Evolutionary conservation across 1,284 basidiomycete genomes (phyloP), one percentile per base, ranked within the genome.

Genomic region (Ceraceosorus bombacis): DNA sequence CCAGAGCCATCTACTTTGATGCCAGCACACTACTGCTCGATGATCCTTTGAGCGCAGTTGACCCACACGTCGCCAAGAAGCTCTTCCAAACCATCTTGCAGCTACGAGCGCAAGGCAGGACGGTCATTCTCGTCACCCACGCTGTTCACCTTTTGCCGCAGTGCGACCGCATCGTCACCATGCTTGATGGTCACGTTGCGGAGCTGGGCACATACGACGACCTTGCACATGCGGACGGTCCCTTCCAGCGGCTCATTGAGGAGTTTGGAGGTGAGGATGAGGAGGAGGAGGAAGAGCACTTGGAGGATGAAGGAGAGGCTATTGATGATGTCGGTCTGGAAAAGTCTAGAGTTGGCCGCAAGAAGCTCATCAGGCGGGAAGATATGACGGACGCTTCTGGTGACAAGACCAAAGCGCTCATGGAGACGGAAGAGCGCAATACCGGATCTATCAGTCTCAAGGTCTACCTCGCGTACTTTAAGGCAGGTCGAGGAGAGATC

Each of bases 1-100:
- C 87, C 50, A 85, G 91, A 56, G 86, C 89, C 0, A 85, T 93
- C 61, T 95, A 94, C 79, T 85, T 81, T 71, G 79, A 86, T 62
- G 85, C 87, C 5, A 86, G 88, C 60, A 79, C 88, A 41, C 60
- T 71, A 15, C 81, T 87, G 15, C 81, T 89, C 60, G 87, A 89
- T 71, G 87, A 89, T 72, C 86, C 86, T 2, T 80, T 88, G 5
- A 87, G 85, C 54, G 87, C 87, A 12, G 65, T 65, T 51, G 76
- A 79, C 56, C 75, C 78, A 5, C 74, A 76, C 55, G 77, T 78
- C 46, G 77, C 70, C 54, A 77, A 77, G 61, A 69, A 71, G 17
- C 66, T 78, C 48, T 77, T 78, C 64, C 65, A 71, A 59, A 74
- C 74, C 41, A 73, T 78, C 59, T 57, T 74, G 60, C 69, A 63